Conservation (phyloP, 202 grass and related monocot species). For the Alloteropsis angusta region DNA sequence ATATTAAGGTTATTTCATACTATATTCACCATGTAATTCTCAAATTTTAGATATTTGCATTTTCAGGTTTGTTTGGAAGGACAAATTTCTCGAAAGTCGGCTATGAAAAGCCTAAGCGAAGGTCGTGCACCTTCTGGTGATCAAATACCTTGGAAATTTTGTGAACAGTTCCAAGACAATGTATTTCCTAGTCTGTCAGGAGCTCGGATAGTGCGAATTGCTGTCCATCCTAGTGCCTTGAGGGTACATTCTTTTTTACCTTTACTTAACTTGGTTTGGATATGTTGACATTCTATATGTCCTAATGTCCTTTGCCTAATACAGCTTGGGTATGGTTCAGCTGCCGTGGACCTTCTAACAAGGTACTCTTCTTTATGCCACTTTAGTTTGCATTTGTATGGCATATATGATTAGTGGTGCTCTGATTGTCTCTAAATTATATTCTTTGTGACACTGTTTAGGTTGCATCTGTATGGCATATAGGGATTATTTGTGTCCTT, state of each 20-base stretch:
- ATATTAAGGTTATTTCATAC: background rate
- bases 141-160: constrained; percentile 99
- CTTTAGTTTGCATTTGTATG: background rate
- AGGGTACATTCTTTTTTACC: constrained; percentile 40
- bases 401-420: background rate
- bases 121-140: constrained; percentile 73
- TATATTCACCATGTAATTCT: background rate
- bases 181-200: constrained; percentile 94
- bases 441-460: background rate
- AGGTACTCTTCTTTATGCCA: constrained; percentile 32
- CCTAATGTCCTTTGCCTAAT: constrained; percentile 20
- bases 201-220: constrained; percentile 87
- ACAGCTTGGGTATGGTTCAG: constrained; percentile 84
- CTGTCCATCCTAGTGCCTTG: constrained; percentile 82
- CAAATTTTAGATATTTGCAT: constrained; percentile 5
- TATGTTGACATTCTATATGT: constrained; percentile 11
- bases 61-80: constrained; percentile 93
- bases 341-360: constrained; percentile 55
- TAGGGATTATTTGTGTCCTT: background rate
- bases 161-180: constrained; percentile 95
- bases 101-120: constrained; percentile 78
- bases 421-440: constrained; percentile 9
- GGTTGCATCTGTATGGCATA: background rate
- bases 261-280: background rate
- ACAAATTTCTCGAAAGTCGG: constrained; percentile 79